These are phyloP conservation scores for Pichia sp. DNA, from an alignment of 1,139 yeast genomes.

Conservation along the genomic window DNA sequence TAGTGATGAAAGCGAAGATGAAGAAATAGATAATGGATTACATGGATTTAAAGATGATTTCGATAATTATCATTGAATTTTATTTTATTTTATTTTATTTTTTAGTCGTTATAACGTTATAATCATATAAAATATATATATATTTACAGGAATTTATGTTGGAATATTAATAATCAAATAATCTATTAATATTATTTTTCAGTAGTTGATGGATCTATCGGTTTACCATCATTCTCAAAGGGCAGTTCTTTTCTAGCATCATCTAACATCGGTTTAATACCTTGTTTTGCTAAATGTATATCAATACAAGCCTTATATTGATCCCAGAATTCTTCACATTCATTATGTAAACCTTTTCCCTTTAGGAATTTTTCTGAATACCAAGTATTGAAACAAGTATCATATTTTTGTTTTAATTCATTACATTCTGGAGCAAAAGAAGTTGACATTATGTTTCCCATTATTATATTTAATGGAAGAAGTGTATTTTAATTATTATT, in stretches of 20 bases:
- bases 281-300: constrained; percentile 61
- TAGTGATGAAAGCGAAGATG: constrained; percentile 16
- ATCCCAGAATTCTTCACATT: constrained; percentile 86
- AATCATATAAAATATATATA: background rate
- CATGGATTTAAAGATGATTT: constrained; percentile 23
- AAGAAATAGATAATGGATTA: constrained; percentile 12
- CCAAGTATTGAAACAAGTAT: constrained; percentile 91
- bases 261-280: constrained; percentile 78
- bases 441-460: constrained; percentile 84
- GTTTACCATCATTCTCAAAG: constrained; percentile 57
- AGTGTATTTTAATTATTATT: too few relatives aligned
- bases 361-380: constrained; percentile 82
- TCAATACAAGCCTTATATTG: constrained; percentile 83
- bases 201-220: constrained; percentile 8
- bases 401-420: constrained; percentile 75
- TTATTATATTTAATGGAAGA: constrained; percentile 20
- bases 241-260: constrained; percentile 93
- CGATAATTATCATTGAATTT: constrained; percentile 20
- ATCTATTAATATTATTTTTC: background rate
- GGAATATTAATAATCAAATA: background rate
- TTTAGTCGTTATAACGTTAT: too few relatives aligned
- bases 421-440: constrained; percentile 98
- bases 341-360: constrained; percentile 66
- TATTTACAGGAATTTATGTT: background rate
- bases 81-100: too few relatives aligned